phyloP scores from a whole-genome alignment of 2,329 filamentous ascomycete genomes.

The Phyllosticta citrichinensis region DNA sequence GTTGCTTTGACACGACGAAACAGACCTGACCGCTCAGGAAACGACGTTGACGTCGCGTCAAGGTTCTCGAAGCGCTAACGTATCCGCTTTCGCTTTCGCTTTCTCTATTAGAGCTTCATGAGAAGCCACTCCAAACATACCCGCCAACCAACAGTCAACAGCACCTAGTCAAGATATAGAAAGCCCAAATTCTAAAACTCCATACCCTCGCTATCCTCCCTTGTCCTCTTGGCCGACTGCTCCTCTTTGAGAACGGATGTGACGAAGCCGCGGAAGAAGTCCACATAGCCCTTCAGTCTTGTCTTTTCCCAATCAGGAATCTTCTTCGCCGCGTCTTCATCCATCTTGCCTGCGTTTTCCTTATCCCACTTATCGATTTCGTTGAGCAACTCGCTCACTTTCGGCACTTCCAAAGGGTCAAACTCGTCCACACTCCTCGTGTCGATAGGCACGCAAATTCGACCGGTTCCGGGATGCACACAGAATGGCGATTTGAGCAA shows the following conservation, averaged over 20 bases:
- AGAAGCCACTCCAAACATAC: background rate
- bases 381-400: constrained; percentile 65
- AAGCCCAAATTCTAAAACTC: constrained; percentile 46
- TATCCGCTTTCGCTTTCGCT: background rate
- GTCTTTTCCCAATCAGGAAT: constrained; percentile 95
- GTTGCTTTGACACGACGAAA: background rate
- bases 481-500: constrained; percentile 96
- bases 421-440: constrained; percentile 64
- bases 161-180: background rate
- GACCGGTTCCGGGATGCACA: constrained; percentile 85
- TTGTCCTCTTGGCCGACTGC: constrained; percentile 41
- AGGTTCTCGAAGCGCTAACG: background rate
- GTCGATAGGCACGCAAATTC: constrained; percentile 94
- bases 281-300: constrained; percentile 82
- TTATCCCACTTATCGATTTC: constrained; percentile 80
- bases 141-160: background rate
- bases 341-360: constrained; percentile 24
- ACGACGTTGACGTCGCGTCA: background rate
- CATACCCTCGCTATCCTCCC: constrained; percentile 50
- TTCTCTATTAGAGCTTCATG: background rate
- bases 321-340: constrained; percentile 34
- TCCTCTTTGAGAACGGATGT: constrained; percentile 69
- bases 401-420: constrained; percentile 81
- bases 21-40: background rate
- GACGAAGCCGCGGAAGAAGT: constrained; percentile 79